Percentiles rank a stretch among this genome's conserved stretches.
These are phyloP conservation scores for Alternaria viburni DNA, from an alignment of 2,329 filamentous ascomycete species.

Conservation along the genomic window DNA sequence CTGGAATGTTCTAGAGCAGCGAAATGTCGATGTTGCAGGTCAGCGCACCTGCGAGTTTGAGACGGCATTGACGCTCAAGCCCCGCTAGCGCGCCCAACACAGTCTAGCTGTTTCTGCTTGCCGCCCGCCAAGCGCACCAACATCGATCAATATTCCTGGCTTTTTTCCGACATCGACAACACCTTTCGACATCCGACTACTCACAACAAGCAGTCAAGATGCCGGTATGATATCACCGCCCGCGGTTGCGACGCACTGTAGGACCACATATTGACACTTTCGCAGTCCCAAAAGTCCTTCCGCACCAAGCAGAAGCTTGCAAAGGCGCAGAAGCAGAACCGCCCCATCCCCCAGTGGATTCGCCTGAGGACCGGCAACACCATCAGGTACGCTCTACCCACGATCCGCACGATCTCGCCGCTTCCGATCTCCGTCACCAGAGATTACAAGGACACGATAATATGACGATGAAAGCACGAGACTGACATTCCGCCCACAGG, in stretches of 20 bases:
- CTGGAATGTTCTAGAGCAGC: neutral
- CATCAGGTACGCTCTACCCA: conserved; percentile 79
- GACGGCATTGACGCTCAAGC: neutral
- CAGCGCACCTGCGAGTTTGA: neutral
- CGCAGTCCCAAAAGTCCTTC: conserved; percentile 99
- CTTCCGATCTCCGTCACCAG: conserved; percentile 2
- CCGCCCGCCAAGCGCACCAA: conserved; percentile 10
- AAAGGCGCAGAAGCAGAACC: conserved; percentile 99
- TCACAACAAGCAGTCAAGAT: conserved; percentile 45
- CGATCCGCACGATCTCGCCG: neutral
- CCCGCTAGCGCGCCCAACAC: neutral
- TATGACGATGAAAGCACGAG: neutral
- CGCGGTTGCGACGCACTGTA: neutral
- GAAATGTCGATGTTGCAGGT: neutral
- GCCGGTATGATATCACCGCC: conserved; percentile 42
- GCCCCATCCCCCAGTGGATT: conserved; percentile 99
- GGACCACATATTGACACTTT: conserved; percentile 15
- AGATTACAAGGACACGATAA: neutral
- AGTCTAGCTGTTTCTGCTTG: conserved; percentile 4
- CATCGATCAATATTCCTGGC: conserved; percentile 9
- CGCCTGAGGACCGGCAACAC: conserved; percentile 98
- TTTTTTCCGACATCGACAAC: conserved; percentile 34
- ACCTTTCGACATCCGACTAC: conserved; percentile 43
- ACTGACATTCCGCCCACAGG: conserved; percentile 59
- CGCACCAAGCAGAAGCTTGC: conserved; percentile 99